A percentile compares a stretch with the other conserved stretches of the same genome.
Conservation (phyloP, 176 grass and related monocot species). For the maize (Zea mays) region DNA sequence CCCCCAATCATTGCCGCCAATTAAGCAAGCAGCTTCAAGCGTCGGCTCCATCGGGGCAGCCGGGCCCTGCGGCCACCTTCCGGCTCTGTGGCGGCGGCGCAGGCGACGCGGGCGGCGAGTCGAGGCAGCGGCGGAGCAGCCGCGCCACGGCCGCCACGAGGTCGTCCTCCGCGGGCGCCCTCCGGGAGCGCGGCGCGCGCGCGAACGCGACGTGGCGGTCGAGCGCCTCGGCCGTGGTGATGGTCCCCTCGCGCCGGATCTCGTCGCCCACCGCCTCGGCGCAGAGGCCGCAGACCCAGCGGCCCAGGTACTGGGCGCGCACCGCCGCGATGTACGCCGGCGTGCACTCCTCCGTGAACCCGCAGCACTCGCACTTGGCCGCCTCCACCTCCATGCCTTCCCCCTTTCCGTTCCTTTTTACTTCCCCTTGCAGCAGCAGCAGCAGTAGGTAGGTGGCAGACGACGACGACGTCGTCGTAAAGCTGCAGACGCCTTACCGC, state of each 20-base stretch:
- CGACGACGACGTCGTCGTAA: neutral
- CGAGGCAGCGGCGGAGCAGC: conserved; percentile 65
- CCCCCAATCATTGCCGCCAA: conserved; percentile 15
- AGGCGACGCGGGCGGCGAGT: conserved; percentile 53
- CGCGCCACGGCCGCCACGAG: conserved; percentile 64
- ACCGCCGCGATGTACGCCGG: conserved; percentile 70
- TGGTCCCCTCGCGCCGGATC: conserved; percentile 57
- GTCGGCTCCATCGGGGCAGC: conserved; percentile 23
- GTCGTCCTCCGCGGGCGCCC: conserved; percentile 33
- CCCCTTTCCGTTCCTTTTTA: too few relatives aligned
- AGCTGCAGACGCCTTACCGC: too few relatives aligned
- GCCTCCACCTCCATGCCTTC: conserved; percentile 57
- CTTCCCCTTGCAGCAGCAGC: neutral
- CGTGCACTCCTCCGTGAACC: conserved; percentile 88
- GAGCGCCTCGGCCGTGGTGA: conserved; percentile 73
- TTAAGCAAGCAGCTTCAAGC: conserved; percentile 7
- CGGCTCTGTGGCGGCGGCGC: conserved; percentile 29
- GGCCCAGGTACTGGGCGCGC: conserved; percentile 49
- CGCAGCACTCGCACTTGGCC: conserved; percentile 72
- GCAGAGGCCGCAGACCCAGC: conserved; percentile 83
- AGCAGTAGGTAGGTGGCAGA: neutral
- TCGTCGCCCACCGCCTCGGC: conserved; percentile 72
- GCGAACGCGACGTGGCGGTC: conserved; percentile 69
- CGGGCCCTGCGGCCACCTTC: conserved; percentile 40
- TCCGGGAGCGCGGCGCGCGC: conserved; percentile 22